Conservation (phyloP, 495 filamentous ascomycete genomes). For the Neurospora sp. region DNA sequence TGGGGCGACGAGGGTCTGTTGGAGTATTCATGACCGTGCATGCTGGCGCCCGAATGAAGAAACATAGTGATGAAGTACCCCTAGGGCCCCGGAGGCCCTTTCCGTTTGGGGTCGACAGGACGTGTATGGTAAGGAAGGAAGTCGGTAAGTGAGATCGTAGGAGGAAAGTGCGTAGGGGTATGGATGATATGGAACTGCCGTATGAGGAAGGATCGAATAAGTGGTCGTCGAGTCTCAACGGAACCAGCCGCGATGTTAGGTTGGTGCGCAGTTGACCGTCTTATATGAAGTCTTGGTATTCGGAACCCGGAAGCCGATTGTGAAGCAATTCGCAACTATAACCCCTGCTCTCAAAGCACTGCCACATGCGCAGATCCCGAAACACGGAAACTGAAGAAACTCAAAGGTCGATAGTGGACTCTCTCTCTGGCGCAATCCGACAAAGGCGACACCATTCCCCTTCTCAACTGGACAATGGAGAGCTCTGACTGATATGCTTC, state of each 20-base stretch:
- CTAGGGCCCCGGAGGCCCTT: background rate
- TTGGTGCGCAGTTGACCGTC: background rate
- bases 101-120: background rate
- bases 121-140: background rate
- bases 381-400: background rate
- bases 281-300: background rate
- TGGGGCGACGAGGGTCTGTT: conserved; percentile 26
- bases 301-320: background rate
- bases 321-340: background rate
- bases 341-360: background rate
- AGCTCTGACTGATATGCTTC: background rate
- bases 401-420: background rate
- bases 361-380: background rate
- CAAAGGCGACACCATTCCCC: background rate
- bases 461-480: background rate
- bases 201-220: background rate
- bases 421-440: background rate
- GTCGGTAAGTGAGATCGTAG: background rate
- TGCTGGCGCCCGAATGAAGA: conserved; percentile 37
- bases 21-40: conserved; percentile 48
- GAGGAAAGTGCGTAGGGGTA: background rate
- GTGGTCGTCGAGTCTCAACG: background rate
- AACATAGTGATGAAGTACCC: conserved; percentile 28
- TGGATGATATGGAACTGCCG: background rate
- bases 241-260: background rate